Conservation (phyloP, 768 basidiomycete genomes). For the Rhodotorula babjevae region DNA sequence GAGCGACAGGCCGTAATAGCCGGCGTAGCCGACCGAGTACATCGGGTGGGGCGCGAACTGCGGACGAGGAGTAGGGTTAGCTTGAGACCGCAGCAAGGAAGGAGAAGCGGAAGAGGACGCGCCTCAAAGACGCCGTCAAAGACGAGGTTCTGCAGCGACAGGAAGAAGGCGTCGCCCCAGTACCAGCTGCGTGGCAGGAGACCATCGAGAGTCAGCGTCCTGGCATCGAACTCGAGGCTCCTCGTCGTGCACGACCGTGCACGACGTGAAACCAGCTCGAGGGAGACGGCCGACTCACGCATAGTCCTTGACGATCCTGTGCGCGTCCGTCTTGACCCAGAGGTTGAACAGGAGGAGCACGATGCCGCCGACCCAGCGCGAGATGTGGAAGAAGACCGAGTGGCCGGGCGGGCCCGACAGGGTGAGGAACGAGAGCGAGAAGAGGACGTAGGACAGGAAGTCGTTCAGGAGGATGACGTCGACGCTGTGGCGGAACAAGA, state of each 20-base stretch:
- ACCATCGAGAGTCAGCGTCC: too few species aligned
- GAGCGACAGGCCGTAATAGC: constrained; percentile 87
- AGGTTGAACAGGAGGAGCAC: constrained; percentile 87
- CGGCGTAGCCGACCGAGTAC: constrained; percentile 71
- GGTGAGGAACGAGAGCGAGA: constrained; percentile 73
- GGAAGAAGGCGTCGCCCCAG: constrained; percentile 44
- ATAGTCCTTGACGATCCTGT: constrained; percentile 94
- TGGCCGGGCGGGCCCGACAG: constrained; percentile 78
- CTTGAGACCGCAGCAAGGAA: neutral
- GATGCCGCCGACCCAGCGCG: constrained; percentile 85
- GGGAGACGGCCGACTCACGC: constrained; percentile 82
- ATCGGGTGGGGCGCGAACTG: constrained; percentile 59
- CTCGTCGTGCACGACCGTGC: constrained; percentile 35
- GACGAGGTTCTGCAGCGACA: constrained; percentile 59
- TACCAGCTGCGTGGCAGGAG: too few species aligned
- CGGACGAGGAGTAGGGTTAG: neutral
- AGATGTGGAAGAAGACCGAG: constrained; percentile 65
- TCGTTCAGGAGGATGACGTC: constrained; percentile 96
- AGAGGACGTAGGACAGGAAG: constrained; percentile 89
- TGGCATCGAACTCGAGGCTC: too few species aligned
- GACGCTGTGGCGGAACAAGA: constrained; percentile 90
- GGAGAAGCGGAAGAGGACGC: constrained; percentile 41
- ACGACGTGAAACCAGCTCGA: constrained; percentile 3
- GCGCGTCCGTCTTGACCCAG: constrained; percentile 98
- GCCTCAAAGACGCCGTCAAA: constrained; percentile 98